Evolutionary conservation across 2,329 filamentous ascomycete genomes (phyloP).

Genomic region (Aspergillaceae sp.): DNA sequence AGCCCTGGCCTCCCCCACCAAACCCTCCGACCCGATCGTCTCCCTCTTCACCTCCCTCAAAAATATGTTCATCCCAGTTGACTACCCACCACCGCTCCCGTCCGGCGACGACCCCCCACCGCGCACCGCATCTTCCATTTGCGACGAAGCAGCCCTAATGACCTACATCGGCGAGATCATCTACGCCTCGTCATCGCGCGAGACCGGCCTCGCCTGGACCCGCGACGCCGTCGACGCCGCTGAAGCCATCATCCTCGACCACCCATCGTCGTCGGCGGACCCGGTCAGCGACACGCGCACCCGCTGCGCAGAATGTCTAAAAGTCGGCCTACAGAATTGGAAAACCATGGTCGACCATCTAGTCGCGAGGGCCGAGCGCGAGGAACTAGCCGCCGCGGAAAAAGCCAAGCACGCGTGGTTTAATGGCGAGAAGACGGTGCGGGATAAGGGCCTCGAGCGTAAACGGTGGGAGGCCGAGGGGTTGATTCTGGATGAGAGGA

Average conservation of each 20-base stretch:
- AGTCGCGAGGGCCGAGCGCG: constrained; percentile 33
- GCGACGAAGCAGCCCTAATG: constrained; percentile 78
- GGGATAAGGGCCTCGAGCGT: constrained; percentile 22
- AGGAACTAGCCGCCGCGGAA: constrained; percentile 27
- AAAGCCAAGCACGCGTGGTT: constrained; percentile 28
- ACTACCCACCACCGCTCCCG: constrained; percentile 61
- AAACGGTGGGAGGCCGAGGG: constrained; percentile 35
- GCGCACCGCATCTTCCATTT: constrained; percentile 58
- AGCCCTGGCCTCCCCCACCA: constrained; percentile 15
- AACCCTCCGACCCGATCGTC: constrained; percentile 19
- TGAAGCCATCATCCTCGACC: constrained; percentile 50
- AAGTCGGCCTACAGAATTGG: constrained; percentile 74
- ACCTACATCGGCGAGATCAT: constrained; percentile 92
- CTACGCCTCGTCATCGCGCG: constrained; percentile 57
- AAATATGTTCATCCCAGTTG: constrained; percentile 43
- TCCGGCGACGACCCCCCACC: constrained; percentile 61
- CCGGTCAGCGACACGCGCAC: too few species aligned
- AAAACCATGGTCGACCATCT: constrained; percentile 65
- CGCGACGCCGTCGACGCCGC: constrained; percentile 76
- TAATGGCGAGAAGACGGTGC: constrained; percentile 18
- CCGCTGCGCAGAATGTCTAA: constrained; percentile 68
- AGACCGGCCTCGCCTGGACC: constrained; percentile 80
- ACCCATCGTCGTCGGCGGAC: too few species aligned
- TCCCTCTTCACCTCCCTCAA: constrained; percentile 32
- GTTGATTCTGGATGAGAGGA: constrained; percentile 30